Conservation (phyloP, 176 grass and related monocot genomes). For the Musa schizocarpa region DNA sequence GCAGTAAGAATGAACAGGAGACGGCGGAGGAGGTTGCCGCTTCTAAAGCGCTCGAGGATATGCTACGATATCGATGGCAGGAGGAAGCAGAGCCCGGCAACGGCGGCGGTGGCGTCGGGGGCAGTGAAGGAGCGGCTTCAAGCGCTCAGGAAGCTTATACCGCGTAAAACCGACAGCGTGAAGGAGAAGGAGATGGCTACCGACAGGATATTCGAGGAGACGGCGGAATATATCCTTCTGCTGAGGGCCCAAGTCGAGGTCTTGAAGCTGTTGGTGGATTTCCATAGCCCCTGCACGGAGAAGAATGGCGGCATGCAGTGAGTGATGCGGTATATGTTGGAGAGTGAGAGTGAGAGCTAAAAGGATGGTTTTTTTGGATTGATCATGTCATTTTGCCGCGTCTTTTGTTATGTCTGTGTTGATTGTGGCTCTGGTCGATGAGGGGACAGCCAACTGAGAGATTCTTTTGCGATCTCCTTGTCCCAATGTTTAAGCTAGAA, state of each 20-base stretch:
- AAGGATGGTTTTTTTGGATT: background rate
- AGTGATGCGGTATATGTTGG: no score
- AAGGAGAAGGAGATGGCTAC: background rate
- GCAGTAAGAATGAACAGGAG: background rate
- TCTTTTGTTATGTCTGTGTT: no score
- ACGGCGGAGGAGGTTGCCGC: background rate
- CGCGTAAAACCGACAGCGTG: background rate
- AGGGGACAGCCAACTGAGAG: background rate
- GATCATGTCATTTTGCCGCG: no score
- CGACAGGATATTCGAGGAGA: constrained; percentile 5
- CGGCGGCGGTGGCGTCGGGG: background rate
- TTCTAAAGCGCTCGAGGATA: background rate
- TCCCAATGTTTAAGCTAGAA: background rate
- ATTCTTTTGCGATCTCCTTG: background rate
- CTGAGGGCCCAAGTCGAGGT: constrained; percentile 1
- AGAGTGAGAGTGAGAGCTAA: background rate
- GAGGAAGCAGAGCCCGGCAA: background rate
- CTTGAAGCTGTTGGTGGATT: constrained; percentile 6
- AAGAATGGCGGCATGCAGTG: background rate
- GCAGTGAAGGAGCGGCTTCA: constrained; percentile 1
- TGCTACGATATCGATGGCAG: background rate
- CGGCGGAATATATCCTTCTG: constrained; percentile 1
- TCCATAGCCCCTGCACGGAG: background rate
- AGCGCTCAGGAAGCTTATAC: constrained; percentile 15
- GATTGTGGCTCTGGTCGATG: no score